Percentiles rank a stretch among this genome's conserved stretches.
Conservation (phyloP, 345 rosid genomes). For the Garcia nutans region DNA sequence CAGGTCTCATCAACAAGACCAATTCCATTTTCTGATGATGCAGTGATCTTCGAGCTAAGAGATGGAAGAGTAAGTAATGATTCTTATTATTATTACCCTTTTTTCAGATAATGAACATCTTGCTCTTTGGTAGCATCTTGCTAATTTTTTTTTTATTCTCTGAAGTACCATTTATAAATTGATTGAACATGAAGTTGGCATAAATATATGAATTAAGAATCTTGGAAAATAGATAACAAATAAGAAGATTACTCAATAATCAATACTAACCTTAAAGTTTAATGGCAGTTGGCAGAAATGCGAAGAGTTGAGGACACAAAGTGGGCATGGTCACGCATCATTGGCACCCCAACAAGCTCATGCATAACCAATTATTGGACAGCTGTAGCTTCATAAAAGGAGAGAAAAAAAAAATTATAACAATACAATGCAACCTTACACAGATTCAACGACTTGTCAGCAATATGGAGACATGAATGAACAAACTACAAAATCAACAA, state of each 20-base stretch:
- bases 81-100: neutral
- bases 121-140: too few species aligned
- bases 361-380: conserved; percentile 44
- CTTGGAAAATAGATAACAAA: neutral
- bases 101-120: too few species aligned
- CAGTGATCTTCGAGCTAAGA: conserved; percentile 55
- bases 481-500: neutral
- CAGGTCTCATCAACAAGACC: conserved; percentile 69
- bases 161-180: too few species aligned
- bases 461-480: neutral
- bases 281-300: conserved; percentile 62
- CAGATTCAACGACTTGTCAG: conserved; percentile 1
- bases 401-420: neutral
- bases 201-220: neutral
- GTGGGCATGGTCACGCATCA: conserved; percentile 58
- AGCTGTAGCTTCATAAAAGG: conserved; percentile 43
- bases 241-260: neutral
- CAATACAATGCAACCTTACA: neutral
- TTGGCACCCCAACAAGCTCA: conserved; percentile 54
- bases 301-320: conserved; percentile 30
- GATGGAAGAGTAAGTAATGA: conserved; percentile 66
- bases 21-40: conserved; percentile 55
- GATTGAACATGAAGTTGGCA: neutral
- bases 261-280: neutral
- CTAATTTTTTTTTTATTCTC: neutral